Conservation (phyloP, 768 basidiomycete species). For the Boletus huronensis region DNA sequence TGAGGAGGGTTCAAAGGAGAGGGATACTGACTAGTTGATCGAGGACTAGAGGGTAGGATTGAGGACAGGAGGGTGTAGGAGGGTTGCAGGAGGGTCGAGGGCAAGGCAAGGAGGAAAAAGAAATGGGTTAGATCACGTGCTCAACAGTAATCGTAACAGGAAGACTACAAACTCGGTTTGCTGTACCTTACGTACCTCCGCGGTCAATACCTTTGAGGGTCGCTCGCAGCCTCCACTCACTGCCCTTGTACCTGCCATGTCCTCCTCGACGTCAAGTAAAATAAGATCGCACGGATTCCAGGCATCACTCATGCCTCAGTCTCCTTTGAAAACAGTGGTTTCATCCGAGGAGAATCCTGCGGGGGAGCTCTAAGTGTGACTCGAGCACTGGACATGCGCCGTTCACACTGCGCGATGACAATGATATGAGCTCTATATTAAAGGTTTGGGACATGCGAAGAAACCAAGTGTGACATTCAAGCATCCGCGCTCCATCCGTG, state of each 20-base stretch:
- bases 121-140: no score
- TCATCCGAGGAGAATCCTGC: constrained; percentile 59
- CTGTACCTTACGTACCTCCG: constrained; percentile 5
- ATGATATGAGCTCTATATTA: constrained; percentile 43
- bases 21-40: no score
- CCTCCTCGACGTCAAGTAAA: constrained; percentile 9
- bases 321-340: constrained; percentile 45
- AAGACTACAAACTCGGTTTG: constrained; percentile 12
- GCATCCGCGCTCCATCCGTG: constrained; percentile 39
- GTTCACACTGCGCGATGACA: constrained; percentile 37
- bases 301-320: constrained; percentile 33
- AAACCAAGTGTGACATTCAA: constrained; percentile 68
- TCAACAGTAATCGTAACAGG: no score
- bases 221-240: neutral
- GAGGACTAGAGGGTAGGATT: no score
- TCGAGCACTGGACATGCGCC: no score
- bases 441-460: constrained; percentile 40
- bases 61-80: no score
- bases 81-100: no score
- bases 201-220: constrained; percentile 5
- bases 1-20: no score
- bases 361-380: constrained; percentile 33
- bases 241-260: no score
- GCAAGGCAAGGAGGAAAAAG: no score
- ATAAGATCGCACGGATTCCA: constrained; percentile 27